These are phyloP conservation scores for Peltaster fructicola DNA, from an alignment of 2,329 filamentous ascomycete species.

Conservation along the genomic window DNA sequence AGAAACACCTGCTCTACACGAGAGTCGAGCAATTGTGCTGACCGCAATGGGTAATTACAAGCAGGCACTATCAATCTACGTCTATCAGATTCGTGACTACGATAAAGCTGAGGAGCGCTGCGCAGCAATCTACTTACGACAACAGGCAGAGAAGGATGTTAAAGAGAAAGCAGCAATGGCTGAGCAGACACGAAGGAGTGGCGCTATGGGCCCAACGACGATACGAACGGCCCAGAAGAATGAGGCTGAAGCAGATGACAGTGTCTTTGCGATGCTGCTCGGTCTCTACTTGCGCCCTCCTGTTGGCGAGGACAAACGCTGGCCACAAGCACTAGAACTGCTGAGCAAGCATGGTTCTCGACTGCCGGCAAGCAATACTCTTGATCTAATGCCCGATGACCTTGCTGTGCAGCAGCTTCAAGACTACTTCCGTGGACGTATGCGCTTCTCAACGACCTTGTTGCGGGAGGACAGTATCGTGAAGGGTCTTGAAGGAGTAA, in stretches of 20 bases:
- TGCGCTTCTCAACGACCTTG: constrained; percentile 66
- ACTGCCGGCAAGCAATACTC: constrained; percentile 68
- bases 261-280: constrained; percentile 83
- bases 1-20: constrained; percentile 71
- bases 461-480: constrained; percentile 68
- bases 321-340: constrained; percentile 64
- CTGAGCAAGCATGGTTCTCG: constrained; percentile 87
- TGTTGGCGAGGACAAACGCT: constrained; percentile 43
- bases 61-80: constrained; percentile 91
- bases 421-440: constrained; percentile 81
- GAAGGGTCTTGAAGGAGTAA: constrained; percentile 56
- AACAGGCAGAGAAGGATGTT: constrained; percentile 19
- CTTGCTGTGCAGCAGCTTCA: constrained; percentile 66
- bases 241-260: constrained; percentile 18
- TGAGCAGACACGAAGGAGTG: constrained; percentile 8
- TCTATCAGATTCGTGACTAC: constrained; percentile 80
- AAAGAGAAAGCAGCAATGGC: constrained; percentile 6
- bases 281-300: constrained; percentile 76
- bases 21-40: constrained; percentile 75
- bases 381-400: constrained; percentile 66
- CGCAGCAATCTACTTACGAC: constrained; percentile 58
- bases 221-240: not conserved
- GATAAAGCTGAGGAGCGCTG: constrained; percentile 95
- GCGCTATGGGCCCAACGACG: constrained; percentile 7
- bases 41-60: constrained; percentile 92